phyloP scores from a whole-genome alignment of 2,329 filamentous ascomycete genomes.

The Sporothrix globosa region DNA sequence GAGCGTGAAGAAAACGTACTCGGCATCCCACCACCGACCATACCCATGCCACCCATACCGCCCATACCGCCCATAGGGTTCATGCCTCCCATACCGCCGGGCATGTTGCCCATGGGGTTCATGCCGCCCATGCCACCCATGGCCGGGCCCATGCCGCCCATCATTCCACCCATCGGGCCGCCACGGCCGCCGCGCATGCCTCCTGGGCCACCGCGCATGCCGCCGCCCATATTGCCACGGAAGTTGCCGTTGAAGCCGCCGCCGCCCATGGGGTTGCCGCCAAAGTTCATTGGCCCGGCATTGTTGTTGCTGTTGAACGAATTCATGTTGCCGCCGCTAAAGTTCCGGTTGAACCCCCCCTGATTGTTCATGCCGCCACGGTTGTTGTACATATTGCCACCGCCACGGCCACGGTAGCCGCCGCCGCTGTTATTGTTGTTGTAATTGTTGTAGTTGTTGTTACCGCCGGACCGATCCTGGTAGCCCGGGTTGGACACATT shows the following conservation, averaged over 20 bases:
- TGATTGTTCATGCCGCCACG: constrained; percentile 29
- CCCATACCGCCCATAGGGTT: constrained; percentile 47
- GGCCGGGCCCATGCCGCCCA: constrained; percentile 42
- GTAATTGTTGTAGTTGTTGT: constrained; percentile 51
- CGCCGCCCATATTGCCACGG: constrained; percentile 50
- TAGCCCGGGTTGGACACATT: constrained; percentile 52
- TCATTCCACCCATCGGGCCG: constrained; percentile 47
- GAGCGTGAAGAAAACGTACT: constrained; percentile 49
- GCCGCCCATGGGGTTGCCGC: constrained; percentile 50
- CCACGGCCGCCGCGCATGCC: constrained; percentile 41
- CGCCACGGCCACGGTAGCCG: constrained; percentile 49
- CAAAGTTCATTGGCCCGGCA: constrained; percentile 51
- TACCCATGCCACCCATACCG: constrained; percentile 55
- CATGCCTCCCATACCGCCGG: constrained; percentile 53
- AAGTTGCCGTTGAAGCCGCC: constrained; percentile 51
- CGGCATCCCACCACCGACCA: constrained; percentile 56
- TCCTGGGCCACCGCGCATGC: constrained; percentile 57
- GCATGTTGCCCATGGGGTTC: constrained; percentile 46
- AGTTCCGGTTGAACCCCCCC: constrained; percentile 48
- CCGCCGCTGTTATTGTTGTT: constrained; percentile 53
- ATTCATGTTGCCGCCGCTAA: constrained; percentile 52
- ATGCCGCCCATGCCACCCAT: constrained; percentile 45
- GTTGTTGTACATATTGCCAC: constrained; percentile 44
- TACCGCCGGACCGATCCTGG: constrained; percentile 53
- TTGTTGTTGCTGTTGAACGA: constrained; percentile 43